Evolutionary conservation across 2,329 filamentous ascomycete genomes (phyloP), one percentile per base, ranked within the genome.

Genomic region (Pestalotiopsis fici): DNA sequence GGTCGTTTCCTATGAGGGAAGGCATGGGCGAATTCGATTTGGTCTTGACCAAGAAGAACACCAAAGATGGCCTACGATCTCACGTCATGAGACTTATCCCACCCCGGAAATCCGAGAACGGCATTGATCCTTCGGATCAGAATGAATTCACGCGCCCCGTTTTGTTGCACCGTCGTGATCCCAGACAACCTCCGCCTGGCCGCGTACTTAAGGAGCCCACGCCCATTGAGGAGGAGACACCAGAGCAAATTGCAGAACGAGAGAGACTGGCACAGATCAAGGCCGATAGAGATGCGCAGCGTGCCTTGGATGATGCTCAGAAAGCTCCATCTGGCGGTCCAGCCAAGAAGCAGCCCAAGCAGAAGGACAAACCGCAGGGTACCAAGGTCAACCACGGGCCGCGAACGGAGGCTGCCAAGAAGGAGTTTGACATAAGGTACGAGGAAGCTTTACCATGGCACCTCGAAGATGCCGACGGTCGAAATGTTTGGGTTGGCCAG

Each of bases 381-480:
- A 92, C 94, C 70, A 93, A 94, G 74, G 92, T 97, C 25, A 94
- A 93, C 75, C 90, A 93, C 72, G 88, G 92, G n/a, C 93, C 97
- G 67, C 87, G 87, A 65, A 86, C 87, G 5, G 94, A 95, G 75
- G 94, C 95, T 75, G 95, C 81, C 83, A 96, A 87, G 86, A 97
- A 86, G 83, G 86, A 90, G 67, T 85, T 86, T 0, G 88, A 89
- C 66, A 89, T 89, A 81, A 91, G 95, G 70, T 99, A 98, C 72
- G 96, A 98, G 78, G 96, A 99, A 79, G 94, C 95, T 3, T 84
- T 98, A 62, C 96, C 96, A 5, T 99, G 96, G 96, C 95, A 98
- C 78, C 81, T 99, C 43, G 96, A 99, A 77, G 96, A 99, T 78
- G 97, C 95, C 54, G 95, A 99, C 75, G 94, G 94, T 71, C 97